Base-by-base conservation (phyloP, 192 early-diverging fungal species). In the Entomortierella lignicola region DNA sequence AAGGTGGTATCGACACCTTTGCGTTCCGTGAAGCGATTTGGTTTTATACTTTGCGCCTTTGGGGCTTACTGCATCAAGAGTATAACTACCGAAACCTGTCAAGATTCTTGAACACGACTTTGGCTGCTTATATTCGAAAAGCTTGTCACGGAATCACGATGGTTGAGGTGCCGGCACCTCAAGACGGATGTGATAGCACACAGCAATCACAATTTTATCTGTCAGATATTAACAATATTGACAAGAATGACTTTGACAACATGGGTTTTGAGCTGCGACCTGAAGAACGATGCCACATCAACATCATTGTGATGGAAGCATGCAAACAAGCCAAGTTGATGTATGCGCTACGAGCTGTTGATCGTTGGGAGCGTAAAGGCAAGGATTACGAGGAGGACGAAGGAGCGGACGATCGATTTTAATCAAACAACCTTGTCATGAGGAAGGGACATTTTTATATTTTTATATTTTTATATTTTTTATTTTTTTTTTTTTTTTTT, bases 211-310 rank as follows among this genome's bases (percentile, higher is more conserved):
- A 66, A 43, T 34, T 34, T 26, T 61, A 60, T 29, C 52, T 74
- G 27, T 64, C 66, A 2, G 74, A 77, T 27, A 55, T 69, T 23
- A 77, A 85, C 57, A 72, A 71, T 30, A 70, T 86, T 27, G 72
- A 79, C 37, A 70, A 62, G 39, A 74, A 72, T 15, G 88, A 89
- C 60, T 89, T 87, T 84, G 80, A 70, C 8, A 77, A 81, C 58
- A 81, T 88, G 68, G 87, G 87, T 11, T 72, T 88, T 60, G 72
- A 81, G n/a, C 63, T 89, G 18, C 67, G 86, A 44, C 81, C 83
- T 8, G 88, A 89, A 72, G 88, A 89, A 55, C 86, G 87, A 60
- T 87, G 86, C 50, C 88, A 88, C 53, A 71, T 89, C 32, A 86
- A 85, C 48, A 60, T 89, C 17, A 71, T 89, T 57, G 73, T 85